Conservation (phyloP, 129 eudicot species). For the Flaveria ramosissima region DNA sequence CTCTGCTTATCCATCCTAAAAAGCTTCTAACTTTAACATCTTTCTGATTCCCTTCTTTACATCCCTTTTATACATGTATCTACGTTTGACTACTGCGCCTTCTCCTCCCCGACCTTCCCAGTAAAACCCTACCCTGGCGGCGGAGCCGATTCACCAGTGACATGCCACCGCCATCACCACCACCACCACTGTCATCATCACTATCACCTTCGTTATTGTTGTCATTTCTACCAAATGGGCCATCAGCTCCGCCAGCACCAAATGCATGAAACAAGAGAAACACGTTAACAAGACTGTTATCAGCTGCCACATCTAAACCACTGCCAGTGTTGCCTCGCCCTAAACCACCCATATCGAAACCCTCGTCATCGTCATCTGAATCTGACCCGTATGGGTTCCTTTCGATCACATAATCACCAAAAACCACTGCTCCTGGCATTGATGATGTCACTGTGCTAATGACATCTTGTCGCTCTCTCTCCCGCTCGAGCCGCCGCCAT, state of each 20-base stretch:
- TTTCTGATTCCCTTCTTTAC: constrained; percentile 43
- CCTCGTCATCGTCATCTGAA: constrained; percentile 69
- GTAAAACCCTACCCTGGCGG: constrained; percentile 57
- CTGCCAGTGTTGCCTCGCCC: constrained; percentile 33
- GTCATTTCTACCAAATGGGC: constrained; percentile 36
- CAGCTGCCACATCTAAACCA: constrained; percentile 47
- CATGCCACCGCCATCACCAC: constrained; percentile 35
- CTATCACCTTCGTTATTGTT: constrained; percentile 37
- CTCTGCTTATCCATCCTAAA: constrained; percentile 30
- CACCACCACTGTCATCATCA: constrained; percentile 31
- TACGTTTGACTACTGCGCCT: constrained; percentile 45
- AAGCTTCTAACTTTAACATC: constrained; percentile 28
- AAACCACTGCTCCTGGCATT: constrained; percentile 82
- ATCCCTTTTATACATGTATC: constrained; percentile 31
- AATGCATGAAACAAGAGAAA: constrained; percentile 66
- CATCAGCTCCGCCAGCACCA: constrained; percentile 50
- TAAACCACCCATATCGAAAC: constrained; percentile 42
- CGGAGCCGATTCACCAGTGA: constrained; percentile 52
- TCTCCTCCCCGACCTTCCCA: constrained; percentile 69
- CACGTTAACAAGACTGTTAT: constrained; percentile 56
- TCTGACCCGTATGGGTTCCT: constrained; percentile 52
- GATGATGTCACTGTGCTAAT: constrained; percentile 79
- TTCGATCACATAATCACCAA: constrained; percentile 87
- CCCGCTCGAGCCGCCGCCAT: constrained; percentile 82
- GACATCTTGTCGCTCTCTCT: constrained; percentile 75